Evolutionary conservation across 371 early-diverging fungal species (phyloP), one percentile per base, ranked within the genome.

Genomic region (Entomophthora muscae): DNA sequence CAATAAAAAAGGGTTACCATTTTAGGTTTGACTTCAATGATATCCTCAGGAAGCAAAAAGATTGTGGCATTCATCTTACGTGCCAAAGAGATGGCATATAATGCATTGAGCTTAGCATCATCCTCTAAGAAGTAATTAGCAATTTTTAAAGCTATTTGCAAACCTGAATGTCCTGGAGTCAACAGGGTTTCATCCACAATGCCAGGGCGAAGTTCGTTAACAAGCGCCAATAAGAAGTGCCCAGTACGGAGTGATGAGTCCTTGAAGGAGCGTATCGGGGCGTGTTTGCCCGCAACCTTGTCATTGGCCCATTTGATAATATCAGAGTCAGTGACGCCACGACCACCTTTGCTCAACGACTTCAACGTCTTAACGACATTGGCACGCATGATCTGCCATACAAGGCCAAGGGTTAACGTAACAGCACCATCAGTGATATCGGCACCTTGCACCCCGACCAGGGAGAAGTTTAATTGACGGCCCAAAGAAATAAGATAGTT

Each of bases 341-440:
- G 75, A 42, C 93, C 93, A 53, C 76, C 75, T 61, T 85, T 82
- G 30, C 88, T 84, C 32, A 94, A 75, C 28, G 85, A 83, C 71
- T 87, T 85, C 64, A 96, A 74, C 3, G 94, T 94, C 69, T 89
- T 91, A 32, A 94, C 78, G 61, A 96, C 86, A 72, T 96, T 90
- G 66, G 90, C 91, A 33, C 97, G 85, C 97, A 96, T 96, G 73
- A 96, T 76, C 77, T 96, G 96, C 97, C 97, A 96, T 32, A 90
- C 90, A 24, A 93, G 73, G 12, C 79, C 83, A 42, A 96, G 77
- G 2, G 91, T 93, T 54, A 96, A 76, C 3, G 85, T 92, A 52
- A 84, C 87, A 64, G 76, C 79, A 31, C 93, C 96, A 66, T 95
- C 96, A 21, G 85, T 84, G 66, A 96, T 85, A 73, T 96, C 97